Percentiles rank a stretch among this genome's conserved stretches.
phyloP scores from a whole-genome alignment of 2,329 filamentous ascomycete genomes.

The Neonectria hederae region DNA sequence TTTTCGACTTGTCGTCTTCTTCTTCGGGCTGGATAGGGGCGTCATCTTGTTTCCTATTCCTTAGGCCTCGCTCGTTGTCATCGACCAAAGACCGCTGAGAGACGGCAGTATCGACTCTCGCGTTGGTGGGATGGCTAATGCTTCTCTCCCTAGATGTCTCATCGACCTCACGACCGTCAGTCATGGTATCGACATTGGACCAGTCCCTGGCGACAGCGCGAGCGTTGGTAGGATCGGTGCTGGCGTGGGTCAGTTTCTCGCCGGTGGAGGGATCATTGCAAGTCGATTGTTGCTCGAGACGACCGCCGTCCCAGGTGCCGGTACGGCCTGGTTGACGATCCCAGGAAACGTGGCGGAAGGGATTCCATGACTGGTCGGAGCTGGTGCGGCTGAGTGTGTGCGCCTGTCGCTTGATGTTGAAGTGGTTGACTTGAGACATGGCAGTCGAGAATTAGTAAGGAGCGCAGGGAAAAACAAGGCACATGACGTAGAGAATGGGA shows the following conservation, averaged over 20 bases:
- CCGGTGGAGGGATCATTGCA: constrained; percentile 35
- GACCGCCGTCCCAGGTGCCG: constrained; percentile 48
- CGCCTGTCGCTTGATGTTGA: constrained; percentile 56
- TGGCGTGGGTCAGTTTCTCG: constrained; percentile 48
- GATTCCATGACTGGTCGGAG: constrained; percentile 53
- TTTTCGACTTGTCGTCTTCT: constrained; percentile 38
- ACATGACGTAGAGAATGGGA: neutral
- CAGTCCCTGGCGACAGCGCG: constrained; percentile 34
- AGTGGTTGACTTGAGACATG: constrained; percentile 55
- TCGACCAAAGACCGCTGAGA: constrained; percentile 35
- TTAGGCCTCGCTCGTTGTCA: constrained; percentile 37
- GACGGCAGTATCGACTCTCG: constrained; percentile 30
- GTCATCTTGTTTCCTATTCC: constrained; percentile 45
- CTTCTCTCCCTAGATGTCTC: constrained; percentile 34
- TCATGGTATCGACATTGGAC: constrained; percentile 40
- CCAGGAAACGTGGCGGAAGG: constrained; percentile 56
- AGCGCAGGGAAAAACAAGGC: neutral
- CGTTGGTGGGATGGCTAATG: constrained; percentile 31
- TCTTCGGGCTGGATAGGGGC: constrained; percentile 28
- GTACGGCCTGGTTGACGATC: constrained; percentile 42
- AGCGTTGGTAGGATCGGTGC: constrained; percentile 46
- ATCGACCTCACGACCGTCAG: constrained; percentile 32
- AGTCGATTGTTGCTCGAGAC: constrained; percentile 45
- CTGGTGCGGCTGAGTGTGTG: constrained; percentile 53
- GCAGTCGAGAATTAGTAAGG: neutral